Conservation (phyloP, 768 basidiomycete genomes). For the Auricularia cornea region DNA sequence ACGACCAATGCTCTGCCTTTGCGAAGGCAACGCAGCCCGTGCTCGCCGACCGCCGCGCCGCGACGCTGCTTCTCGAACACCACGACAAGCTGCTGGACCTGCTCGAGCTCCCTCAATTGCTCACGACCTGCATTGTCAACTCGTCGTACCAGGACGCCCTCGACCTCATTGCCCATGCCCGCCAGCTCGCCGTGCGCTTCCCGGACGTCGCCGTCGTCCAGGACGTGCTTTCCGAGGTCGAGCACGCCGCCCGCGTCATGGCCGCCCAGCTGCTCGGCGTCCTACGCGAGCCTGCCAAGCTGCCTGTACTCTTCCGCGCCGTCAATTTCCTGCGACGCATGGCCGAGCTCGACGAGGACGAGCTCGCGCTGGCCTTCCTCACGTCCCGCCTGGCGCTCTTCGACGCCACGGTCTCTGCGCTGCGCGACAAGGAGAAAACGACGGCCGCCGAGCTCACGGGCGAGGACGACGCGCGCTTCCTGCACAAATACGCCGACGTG, state of each 20-base stretch:
- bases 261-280: constrained; percentile 68
- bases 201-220: constrained; percentile 34
- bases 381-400: constrained; percentile 60
- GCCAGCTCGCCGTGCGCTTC: constrained; percentile 36
- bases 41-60: constrained; percentile 66
- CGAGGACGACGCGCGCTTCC: constrained; percentile 66
- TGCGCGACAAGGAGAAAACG: constrained; percentile 29
- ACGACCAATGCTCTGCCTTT: constrained; percentile 56
- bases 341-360: constrained; percentile 59
- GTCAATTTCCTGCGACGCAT: constrained; percentile 81
- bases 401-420: constrained; percentile 38
- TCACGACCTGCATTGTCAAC: constrained; percentile 89
- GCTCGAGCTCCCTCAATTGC: constrained; percentile 81
- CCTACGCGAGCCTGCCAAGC: constrained; percentile 77
- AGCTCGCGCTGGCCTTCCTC: constrained; percentile 82
- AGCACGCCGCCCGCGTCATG: constrained; percentile 50
- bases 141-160: constrained; percentile 90
- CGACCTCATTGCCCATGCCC: constrained; percentile 69
- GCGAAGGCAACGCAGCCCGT: constrained; percentile 58
- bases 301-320: constrained; percentile 85
- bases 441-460: constrained; percentile 46
- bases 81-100: constrained; percentile 89
- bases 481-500: constrained; percentile 80
- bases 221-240: constrained; percentile 45
- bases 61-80: constrained; percentile 82